phyloP scores from a whole-genome alignment of 768 basidiomycete species.

The Tricholoma saponaceum region DNA sequence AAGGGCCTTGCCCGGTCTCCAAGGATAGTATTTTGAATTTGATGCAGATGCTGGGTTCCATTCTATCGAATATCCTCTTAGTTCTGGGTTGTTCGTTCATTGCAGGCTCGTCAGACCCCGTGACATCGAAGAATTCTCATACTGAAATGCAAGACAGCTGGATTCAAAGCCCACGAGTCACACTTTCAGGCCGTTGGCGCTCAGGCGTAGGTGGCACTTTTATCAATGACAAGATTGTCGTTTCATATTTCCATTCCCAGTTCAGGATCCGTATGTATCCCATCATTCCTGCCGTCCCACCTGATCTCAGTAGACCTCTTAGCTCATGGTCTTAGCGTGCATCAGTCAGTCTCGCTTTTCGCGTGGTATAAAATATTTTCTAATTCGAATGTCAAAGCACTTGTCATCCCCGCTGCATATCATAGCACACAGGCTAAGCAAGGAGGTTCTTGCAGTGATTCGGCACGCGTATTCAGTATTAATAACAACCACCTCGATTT shows the following conservation, averaged over 20 bases:
- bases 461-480: neutral
- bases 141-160: constrained; percentile 39
- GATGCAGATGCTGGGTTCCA: constrained; percentile 79
- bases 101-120: constrained; percentile 47
- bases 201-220: constrained; percentile 61
- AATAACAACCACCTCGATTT: constrained; percentile 7
- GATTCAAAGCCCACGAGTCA: constrained; percentile 61
- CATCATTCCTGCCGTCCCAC: neutral
- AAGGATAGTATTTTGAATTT: neutral
- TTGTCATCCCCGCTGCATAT: constrained; percentile 91
- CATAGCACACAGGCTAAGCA: constrained; percentile 36
- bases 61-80: constrained; percentile 85
- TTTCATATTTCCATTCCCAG: constrained; percentile 20
- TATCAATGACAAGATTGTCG: neutral
- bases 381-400: constrained; percentile 35
- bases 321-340: constrained; percentile 84
- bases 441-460: constrained; percentile 8
- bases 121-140: neutral
- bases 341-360: constrained; percentile 53
- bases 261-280: constrained; percentile 41
- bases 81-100: constrained; percentile 91
- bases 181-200: constrained; percentile 81
- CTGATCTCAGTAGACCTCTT: constrained; percentile 1
- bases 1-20: constrained; percentile 13
- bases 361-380: neutral